A percentile compares a stretch with the other conserved stretches of the same genome.
Evolutionary conservation across 1,284 basidiomycete species (phyloP).

Genomic region (Anthracocystis walkeri): DNA sequence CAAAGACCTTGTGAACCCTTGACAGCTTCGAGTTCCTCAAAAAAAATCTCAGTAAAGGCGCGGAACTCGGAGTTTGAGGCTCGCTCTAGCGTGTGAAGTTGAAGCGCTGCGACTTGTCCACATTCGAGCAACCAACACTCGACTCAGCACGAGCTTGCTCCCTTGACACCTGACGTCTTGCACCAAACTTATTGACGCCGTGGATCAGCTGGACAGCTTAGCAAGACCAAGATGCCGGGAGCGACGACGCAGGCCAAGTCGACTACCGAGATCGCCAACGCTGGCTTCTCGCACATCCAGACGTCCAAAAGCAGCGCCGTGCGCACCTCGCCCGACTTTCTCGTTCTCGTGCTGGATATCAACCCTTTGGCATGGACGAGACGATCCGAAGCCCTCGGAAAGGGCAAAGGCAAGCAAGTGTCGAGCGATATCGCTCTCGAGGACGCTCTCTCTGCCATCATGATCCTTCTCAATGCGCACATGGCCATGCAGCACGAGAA

Average conservation of each 20-base stretch:
- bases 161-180: background rate
- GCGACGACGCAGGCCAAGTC: constrained; percentile 36
- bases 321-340: constrained; percentile 57
- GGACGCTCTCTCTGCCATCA: constrained; percentile 72
- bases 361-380: constrained; percentile 57
- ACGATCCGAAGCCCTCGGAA: constrained; percentile 28
- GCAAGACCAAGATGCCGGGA: constrained; percentile 28
- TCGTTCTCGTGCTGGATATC: constrained; percentile 65
- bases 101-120: background rate
- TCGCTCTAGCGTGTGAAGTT: constrained; percentile 2
- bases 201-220: background rate
- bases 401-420: constrained; percentile 17
- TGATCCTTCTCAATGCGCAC: constrained; percentile 92
- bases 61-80: constrained; percentile 3
- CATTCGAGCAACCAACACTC: constrained; percentile 7
- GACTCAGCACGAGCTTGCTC: constrained; percentile 6
- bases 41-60: constrained; percentile 10
- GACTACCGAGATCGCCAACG: constrained; percentile 46
- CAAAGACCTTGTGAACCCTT: constrained; percentile 14
- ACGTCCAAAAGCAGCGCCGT: constrained; percentile 22
- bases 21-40: constrained; percentile 3
- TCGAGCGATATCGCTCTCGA: constrained; percentile 46
- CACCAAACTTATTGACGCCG: background rate
- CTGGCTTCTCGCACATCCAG: constrained; percentile 49
- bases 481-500: constrained; percentile 91